Conservation (phyloP, 805 yeast species). For the Lipomyces anomalus region DNA sequence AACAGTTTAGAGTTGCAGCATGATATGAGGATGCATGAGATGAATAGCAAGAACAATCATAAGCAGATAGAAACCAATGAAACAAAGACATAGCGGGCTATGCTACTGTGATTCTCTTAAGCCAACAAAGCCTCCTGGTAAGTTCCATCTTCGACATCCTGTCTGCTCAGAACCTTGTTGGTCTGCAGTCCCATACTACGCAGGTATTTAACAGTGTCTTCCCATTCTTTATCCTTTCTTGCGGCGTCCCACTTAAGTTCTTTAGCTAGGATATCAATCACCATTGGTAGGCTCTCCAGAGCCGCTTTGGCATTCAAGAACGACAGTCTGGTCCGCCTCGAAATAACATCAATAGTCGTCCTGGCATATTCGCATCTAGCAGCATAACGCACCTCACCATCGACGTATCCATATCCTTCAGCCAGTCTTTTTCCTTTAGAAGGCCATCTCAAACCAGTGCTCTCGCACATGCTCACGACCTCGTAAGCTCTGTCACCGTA, state of each 20-base stretch:
- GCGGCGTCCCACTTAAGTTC: slow-evolving; percentile 69
- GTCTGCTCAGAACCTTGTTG: neutral
- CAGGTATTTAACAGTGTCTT: slow-evolving; percentile 33
- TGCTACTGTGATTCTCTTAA: too few relatives aligned
- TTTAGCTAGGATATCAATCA: slow-evolving; percentile 75
- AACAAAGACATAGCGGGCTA: too few relatives aligned
- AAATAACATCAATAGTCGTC: slow-evolving; percentile 83
- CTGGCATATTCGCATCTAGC: slow-evolving; percentile 77
- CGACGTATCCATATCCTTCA: slow-evolving; percentile 77
- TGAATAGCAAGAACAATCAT: too few relatives aligned
- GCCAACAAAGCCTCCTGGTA: too few relatives aligned
- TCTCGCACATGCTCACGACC: slow-evolving; percentile 54
- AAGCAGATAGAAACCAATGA: too few relatives aligned
- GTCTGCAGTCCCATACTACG: slow-evolving; percentile 36
- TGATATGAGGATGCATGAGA: too few relatives aligned
- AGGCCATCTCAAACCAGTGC: slow-evolving; percentile 29
- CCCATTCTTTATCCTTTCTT: slow-evolving; percentile 48
- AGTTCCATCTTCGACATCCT: neutral
- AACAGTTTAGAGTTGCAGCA: too few relatives aligned
- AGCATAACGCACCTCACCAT: slow-evolving; percentile 80
- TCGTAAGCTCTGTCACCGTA: slow-evolving; percentile 78
- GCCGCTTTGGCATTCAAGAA: slow-evolving; percentile 87
- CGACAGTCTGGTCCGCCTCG: slow-evolving; percentile 90
- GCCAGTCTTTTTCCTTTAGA: slow-evolving; percentile 32
- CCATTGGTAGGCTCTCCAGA: slow-evolving; percentile 69